Conservation (phyloP, 1,284 basidiomycete genomes). For the Microbotryum intermedium region DNA sequence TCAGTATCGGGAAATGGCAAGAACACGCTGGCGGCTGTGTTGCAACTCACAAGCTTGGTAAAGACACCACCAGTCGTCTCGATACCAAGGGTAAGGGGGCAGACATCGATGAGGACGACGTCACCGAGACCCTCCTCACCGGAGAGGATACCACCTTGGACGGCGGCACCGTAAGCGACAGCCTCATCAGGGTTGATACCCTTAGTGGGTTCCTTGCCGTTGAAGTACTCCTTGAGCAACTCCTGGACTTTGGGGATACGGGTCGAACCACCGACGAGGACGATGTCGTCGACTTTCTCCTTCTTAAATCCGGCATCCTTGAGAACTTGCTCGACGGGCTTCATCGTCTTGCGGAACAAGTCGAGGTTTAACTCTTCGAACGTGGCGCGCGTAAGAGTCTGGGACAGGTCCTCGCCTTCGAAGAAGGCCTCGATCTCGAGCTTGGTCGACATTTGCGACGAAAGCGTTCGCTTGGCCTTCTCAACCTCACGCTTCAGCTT, state of each 20-base stretch:
- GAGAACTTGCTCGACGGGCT: conserved; percentile 96
- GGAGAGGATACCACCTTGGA: conserved; percentile 96
- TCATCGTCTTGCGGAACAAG: conserved; percentile 98
- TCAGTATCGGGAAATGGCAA: too few species aligned
- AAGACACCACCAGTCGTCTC: conserved; percentile 98
- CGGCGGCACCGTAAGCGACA: conserved; percentile 92
- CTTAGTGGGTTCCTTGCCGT: conserved; percentile 63
- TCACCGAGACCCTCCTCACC: conserved; percentile 97
- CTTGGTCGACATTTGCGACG: conserved; percentile 60
- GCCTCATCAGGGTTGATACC: conserved; percentile 99
- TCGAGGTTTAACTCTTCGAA: conserved; percentile 99
- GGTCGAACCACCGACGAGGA: conserved; percentile 91
- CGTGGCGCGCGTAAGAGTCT: conserved; percentile 94
- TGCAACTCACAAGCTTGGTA: conserved; percentile 60
- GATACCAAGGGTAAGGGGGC: conserved; percentile 93
- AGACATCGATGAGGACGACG: conserved; percentile 91
- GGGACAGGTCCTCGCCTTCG: conserved; percentile 90
- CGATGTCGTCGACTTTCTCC: conserved; percentile 85
- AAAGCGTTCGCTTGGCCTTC: conserved; percentile 97
- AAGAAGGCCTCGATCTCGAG: conserved; percentile 80
- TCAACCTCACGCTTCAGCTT: conserved; percentile 98
- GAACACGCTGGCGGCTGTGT: too few species aligned
- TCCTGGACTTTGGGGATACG: conserved; percentile 98
- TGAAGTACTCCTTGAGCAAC: conserved; percentile 86
- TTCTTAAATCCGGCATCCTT: conserved; percentile 98